A percentile compares a stretch with the other conserved stretches of the same genome.
Conservation (phyloP, 805 yeast genomes). For the Danielia oregonensis region DNA sequence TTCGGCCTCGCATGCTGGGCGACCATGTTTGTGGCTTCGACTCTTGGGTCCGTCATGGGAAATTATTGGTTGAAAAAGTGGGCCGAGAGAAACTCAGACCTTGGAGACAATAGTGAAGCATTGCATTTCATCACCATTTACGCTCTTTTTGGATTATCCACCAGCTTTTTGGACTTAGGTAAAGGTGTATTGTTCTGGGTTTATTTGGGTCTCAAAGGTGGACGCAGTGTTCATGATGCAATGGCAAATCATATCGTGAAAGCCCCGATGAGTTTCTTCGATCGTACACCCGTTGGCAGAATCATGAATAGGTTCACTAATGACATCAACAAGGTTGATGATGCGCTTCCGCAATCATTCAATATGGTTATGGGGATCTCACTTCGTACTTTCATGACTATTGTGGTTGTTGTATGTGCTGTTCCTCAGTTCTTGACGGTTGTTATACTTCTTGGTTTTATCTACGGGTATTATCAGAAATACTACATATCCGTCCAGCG, state of each 20-base stretch:
- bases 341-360: constrained; percentile 52
- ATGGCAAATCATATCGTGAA: constrained; percentile 53
- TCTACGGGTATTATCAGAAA: constrained; percentile 68
- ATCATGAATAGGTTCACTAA: constrained; percentile 62
- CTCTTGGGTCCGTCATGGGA: constrained; percentile 36
- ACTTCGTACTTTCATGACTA: constrained; percentile 45
- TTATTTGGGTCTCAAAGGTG: constrained; percentile 53
- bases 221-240: constrained; percentile 49
- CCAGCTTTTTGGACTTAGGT: constrained; percentile 45
- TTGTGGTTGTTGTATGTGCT: constrained; percentile 48
- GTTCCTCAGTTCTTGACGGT: constrained; percentile 54
- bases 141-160: constrained; percentile 51
- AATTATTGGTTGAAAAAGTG: constrained; percentile 67
- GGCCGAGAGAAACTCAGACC: constrained; percentile 53
- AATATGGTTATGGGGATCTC: constrained; percentile 42
- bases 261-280: constrained; percentile 66
- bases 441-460: constrained; percentile 42
- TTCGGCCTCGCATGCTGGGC: constrained; percentile 42
- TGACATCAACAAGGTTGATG: constrained; percentile 58
- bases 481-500: constrained; percentile 69
- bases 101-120: constrained; percentile 39
- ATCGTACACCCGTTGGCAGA: constrained; percentile 66
- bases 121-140: constrained; percentile 49
- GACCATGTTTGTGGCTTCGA: constrained; percentile 27
- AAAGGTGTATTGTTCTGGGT: constrained; percentile 49